These are phyloP conservation scores for Thelonectria discophora DNA, from an alignment of 2,329 filamentous ascomycete species.

Conservation along the genomic window DNA sequence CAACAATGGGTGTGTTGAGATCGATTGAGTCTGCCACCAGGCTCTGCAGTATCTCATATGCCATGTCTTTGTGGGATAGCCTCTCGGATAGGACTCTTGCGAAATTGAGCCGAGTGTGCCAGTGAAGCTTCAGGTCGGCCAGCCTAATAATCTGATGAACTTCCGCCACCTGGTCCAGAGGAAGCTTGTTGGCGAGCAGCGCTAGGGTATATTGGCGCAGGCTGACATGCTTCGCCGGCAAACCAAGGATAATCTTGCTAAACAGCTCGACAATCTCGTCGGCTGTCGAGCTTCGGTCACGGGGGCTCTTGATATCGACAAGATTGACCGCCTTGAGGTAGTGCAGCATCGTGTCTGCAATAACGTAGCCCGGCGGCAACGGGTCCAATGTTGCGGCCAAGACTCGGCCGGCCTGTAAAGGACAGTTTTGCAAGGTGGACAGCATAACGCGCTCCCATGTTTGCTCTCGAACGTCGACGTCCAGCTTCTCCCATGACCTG, in stretches of 20 bases:
- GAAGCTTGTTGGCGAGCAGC: constrained; percentile 43
- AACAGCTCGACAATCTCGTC: constrained; percentile 45
- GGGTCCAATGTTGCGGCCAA: constrained; percentile 51
- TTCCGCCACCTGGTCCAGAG: constrained; percentile 43
- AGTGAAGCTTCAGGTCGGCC: constrained; percentile 46
- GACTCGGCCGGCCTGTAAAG: constrained; percentile 45
- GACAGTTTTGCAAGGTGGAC: constrained; percentile 46
- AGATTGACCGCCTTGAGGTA: constrained; percentile 39
- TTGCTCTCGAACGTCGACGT: constrained; percentile 36
- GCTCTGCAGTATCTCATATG: constrained; percentile 53
- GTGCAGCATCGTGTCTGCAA: constrained; percentile 49
- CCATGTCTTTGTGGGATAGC: constrained; percentile 50
- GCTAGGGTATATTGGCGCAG: constrained; percentile 53
- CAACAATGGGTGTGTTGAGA: constrained; percentile 57
- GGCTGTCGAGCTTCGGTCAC: constrained; percentile 39
- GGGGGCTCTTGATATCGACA: constrained; percentile 24
- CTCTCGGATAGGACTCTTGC: constrained; percentile 55
- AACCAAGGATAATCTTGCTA: constrained; percentile 43
- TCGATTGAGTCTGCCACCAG: constrained; percentile 52
- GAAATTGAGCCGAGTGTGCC: constrained; percentile 58
- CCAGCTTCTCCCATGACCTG: constrained; percentile 45
- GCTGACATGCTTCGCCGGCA: constrained; percentile 44
- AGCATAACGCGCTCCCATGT: constrained; percentile 50
- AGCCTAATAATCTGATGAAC: constrained; percentile 49
- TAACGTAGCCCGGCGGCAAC: constrained; percentile 49